Evolutionary conservation across 2,329 filamentous ascomycete genomes (phyloP).

Genomic region (Pestalotiopsis sp.): DNA sequence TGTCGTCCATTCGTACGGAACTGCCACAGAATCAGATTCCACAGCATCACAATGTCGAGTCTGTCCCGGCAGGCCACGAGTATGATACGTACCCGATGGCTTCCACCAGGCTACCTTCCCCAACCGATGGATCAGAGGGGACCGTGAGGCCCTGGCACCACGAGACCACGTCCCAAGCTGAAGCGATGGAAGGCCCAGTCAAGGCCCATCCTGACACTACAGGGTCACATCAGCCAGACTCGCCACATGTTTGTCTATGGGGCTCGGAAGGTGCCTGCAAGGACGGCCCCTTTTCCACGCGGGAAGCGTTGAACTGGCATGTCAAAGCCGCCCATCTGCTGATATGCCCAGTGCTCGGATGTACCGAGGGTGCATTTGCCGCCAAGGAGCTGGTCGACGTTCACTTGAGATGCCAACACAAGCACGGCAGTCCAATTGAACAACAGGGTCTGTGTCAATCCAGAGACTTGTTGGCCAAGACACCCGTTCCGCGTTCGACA

Average conservation of each 20-base stretch:
- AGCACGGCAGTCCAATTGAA: slow-evolving; percentile 18
- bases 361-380: slow-evolving; percentile 38
- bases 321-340: slow-evolving; percentile 47
- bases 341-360: slow-evolving; percentile 41
- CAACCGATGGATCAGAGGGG: slow-evolving; percentile 4
- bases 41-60: slow-evolving; percentile 11
- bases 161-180: slow-evolving; percentile 32
- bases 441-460: slow-evolving; percentile 17
- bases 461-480: slow-evolving; percentile 17
- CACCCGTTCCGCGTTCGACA: not conserved
- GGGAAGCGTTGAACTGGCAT: slow-evolving; percentile 42
- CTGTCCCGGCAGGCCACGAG: slow-evolving; percentile 20
- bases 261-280: slow-evolving; percentile 32
- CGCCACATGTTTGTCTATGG: slow-evolving; percentile 43
- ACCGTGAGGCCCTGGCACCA: slow-evolving; percentile 19
- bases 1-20: slow-evolving; percentile 34
- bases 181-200: slow-evolving; percentile 23
- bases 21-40: slow-evolving; percentile 20
- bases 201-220: slow-evolving; percentile 22
- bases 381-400: slow-evolving; percentile 36
- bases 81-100: slow-evolving; percentile 24
- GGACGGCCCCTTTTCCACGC: slow-evolving; percentile 37
- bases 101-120: slow-evolving; percentile 1
- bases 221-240: slow-evolving; percentile 26
- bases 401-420: slow-evolving; percentile 41